Conservation (phyloP, 208 protist genomes). For the Porcisia deanei region DNA sequence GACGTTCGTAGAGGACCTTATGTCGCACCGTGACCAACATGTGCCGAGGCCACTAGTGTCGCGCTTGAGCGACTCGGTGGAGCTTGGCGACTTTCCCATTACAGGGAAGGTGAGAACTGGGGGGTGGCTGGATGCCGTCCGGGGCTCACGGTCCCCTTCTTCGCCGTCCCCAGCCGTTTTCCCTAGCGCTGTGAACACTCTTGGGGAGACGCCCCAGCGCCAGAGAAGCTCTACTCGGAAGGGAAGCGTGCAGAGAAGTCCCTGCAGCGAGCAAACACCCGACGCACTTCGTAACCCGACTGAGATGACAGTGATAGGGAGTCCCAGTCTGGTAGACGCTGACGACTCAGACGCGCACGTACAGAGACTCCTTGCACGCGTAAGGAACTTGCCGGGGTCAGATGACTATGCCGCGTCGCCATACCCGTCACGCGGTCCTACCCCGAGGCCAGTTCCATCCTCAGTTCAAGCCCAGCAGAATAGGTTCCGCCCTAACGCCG, state of each 20-base stretch:
- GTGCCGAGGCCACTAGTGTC: slow-evolving; percentile 5
- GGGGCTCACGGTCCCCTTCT: background rate
- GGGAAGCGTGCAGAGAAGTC: background rate
- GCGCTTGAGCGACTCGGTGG: slow-evolving; percentile 33
- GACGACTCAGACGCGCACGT: slow-evolving; percentile 33
- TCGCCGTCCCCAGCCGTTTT: background rate
- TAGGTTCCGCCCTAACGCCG: background rate
- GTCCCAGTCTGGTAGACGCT: slow-evolving; percentile 34
- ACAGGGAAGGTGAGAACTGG: slow-evolving; percentile 1
- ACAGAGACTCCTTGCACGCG: slow-evolving; percentile 8
- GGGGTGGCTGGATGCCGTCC: slow-evolving; percentile 24
- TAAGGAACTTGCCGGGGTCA: background rate
- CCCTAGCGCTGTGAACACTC: background rate
- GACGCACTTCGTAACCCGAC: slow-evolving; percentile 14
- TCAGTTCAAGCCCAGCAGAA: background rate
- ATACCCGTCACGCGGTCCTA: background rate
- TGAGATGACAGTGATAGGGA: slow-evolving; percentile 34
- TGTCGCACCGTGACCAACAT: slow-evolving; percentile 9
- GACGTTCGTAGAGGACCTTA: background rate
- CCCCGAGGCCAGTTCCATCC: background rate
- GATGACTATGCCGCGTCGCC: background rate
- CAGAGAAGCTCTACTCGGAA: background rate
- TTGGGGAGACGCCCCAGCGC: background rate
- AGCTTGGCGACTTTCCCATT: slow-evolving; percentile 12
- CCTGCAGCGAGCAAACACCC: slow-evolving; percentile 11